phyloP scores from a whole-genome alignment of 805 yeast genomes.

The Yamadazyma insecticola region DNA sequence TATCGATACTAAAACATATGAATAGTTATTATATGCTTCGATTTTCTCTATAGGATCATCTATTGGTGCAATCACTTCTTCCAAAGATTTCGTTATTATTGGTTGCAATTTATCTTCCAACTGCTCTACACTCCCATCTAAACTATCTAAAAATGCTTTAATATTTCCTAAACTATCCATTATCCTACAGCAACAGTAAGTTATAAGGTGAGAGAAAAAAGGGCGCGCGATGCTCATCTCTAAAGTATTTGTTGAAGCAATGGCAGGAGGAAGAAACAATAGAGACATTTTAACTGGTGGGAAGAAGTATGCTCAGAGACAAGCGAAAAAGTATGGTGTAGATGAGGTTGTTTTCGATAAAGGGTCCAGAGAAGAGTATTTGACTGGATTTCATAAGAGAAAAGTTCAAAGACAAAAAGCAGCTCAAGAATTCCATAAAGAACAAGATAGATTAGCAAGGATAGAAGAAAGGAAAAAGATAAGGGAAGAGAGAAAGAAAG shows the following conservation, averaged over 20 bases:
- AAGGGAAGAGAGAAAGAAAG: conserved; percentile 66
- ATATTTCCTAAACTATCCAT: conserved; percentile 48
- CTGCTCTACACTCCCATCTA: conserved; percentile 32
- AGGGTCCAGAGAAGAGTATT: conserved; percentile 71
- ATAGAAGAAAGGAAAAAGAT: conserved; percentile 71
- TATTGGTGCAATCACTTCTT: conserved; percentile 27
- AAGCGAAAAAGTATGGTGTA: conserved; percentile 61
- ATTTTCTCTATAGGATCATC: conserved; percentile 23
- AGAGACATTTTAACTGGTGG: conserved; percentile 89
- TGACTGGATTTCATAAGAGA: conserved; percentile 95
- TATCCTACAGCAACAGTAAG: background rate
- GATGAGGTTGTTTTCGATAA: conserved; percentile 84
- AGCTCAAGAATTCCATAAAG: conserved; percentile 72
- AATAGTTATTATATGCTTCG: conserved; percentile 32
- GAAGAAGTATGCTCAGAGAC: conserved; percentile 67
- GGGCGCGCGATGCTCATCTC: conserved; percentile 8
- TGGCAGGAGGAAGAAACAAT: conserved; percentile 37
- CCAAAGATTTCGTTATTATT: conserved; percentile 34
- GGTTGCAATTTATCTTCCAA: conserved; percentile 32
- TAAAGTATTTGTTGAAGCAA: conserved; percentile 1
- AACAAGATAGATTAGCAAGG: conserved; percentile 67
- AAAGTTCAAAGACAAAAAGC: conserved; percentile 83
- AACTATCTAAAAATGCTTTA: conserved; percentile 31
- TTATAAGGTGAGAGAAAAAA: background rate
- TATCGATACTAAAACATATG: conserved; percentile 54